Evolutionary conservation across 208 protist species (phyloP).

Genomic region (Acanthamoeba polyphaga): DNA sequence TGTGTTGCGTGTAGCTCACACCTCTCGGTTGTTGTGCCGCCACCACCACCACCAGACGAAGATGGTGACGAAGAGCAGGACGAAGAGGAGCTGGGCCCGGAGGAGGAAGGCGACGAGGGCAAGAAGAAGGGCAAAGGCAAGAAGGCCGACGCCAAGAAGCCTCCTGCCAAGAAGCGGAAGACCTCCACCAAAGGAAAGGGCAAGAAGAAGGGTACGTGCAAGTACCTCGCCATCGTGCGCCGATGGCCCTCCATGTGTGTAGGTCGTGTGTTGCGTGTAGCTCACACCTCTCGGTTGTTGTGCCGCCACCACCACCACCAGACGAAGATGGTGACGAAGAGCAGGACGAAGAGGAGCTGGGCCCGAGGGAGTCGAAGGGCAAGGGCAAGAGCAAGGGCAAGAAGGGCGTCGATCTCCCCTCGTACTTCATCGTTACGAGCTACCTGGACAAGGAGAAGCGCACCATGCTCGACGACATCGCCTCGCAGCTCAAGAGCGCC

Average conservation of each 20-base stretch:
- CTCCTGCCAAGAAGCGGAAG: conserved; percentile 47
- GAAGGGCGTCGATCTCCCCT: no score
- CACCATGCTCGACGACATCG: neutral
- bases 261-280: neutral
- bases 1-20: neutral
- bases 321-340: neutral
- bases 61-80: neutral
- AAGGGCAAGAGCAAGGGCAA: no score
- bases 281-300: no score
- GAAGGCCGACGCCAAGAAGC: neutral
- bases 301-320: no score
- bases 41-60: neutral
- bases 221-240: no score
- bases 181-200: neutral
- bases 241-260: neutral
- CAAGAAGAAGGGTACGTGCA: no score
- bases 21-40: no score
- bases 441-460: no score
- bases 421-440: no score
- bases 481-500: conserved; percentile 32
- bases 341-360: no score
- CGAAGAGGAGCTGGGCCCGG: no score
- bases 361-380: no score
- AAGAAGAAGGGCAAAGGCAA: conserved; percentile 2
- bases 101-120: neutral